A percentile compares a stretch with the other conserved stretches of the same genome.
These are phyloP conservation scores for Actinomortierella ambigua DNA, from an alignment of 371 early-diverging fungal species.

Conservation along the genomic window DNA sequence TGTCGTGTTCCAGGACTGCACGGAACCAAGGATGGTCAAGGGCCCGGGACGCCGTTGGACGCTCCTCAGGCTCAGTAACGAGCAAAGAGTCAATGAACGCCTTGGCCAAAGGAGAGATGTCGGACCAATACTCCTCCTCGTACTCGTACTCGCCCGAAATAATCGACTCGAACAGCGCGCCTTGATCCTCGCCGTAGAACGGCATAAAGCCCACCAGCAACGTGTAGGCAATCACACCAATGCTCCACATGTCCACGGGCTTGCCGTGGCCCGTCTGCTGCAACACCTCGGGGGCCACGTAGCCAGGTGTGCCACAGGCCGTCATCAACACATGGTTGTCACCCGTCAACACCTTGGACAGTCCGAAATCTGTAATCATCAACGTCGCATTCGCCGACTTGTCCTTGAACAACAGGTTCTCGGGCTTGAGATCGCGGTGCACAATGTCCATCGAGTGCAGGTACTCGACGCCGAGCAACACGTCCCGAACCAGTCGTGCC, in stretches of 20 bases:
- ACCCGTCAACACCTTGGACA: conserved; percentile 74
- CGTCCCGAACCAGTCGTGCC: conserved; percentile 66
- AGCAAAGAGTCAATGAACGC: conserved; percentile 79
- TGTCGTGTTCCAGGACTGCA: conserved; percentile 38
- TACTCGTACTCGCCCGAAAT: conserved; percentile 72
- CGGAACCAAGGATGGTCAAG: conserved; percentile 74
- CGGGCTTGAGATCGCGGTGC: conserved; percentile 88
- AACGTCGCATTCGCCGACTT: conserved; percentile 55
- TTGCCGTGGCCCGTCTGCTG: conserved; percentile 69
- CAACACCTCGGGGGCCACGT: conserved; percentile 89
- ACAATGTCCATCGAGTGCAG: conserved; percentile 81
- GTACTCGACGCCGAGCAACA: conserved; percentile 80
- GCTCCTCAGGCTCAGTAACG: conserved; percentile 66
- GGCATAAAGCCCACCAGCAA: conserved; percentile 87
- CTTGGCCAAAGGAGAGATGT: conserved; percentile 62
- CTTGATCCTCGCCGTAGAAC: conserved; percentile 77
- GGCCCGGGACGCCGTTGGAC: conserved; percentile 75
- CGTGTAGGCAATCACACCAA: conserved; percentile 90
- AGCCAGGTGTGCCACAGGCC: conserved; percentile 86
- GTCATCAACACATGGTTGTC: conserved; percentile 72
- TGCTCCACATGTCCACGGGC: conserved; percentile 86
- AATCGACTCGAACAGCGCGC: conserved; percentile 63
- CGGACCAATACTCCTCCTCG: conserved; percentile 81
- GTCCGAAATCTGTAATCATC: conserved; percentile 83
- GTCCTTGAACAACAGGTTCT: conserved; percentile 74